Evolutionary conservation across 225 moss, liverwort and hornwort genomes (phyloP), one percentile per base, ranked within the genome.

Genomic region (Polytrichum commune): DNA sequence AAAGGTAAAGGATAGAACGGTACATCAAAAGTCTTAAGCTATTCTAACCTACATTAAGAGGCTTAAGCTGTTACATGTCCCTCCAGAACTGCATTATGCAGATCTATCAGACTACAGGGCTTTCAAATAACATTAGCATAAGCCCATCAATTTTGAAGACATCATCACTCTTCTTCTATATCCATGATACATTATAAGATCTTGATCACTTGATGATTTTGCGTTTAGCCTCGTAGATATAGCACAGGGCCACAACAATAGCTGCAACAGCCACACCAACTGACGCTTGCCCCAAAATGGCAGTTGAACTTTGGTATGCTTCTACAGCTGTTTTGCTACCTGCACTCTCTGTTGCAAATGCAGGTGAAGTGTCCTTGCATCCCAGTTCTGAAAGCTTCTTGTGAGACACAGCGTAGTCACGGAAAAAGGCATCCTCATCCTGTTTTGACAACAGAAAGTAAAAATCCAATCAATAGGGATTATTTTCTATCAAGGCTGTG

Each of bases 351-450:
- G 88, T 66, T 76, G 79, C 86, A 61, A 87, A 87, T 63, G 86
- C 86, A 71, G 86, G 78, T 27, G 86, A 87, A 57, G 86, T 79
- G 72, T 73, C 76, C 55, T 77, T 76, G 78, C 90, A 92, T 58
- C 96, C 96, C 46, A 96, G 90, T 79, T 96, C 93, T 22, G 96
- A 91, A 54, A 96, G 88, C 79, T 80, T 93, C 86, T 92, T 88
- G 16, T 96, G 96, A 62, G 93, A 82, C 18, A 66, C 63, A 26
- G 89, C 88, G 29, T 89, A 96, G 60, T 93, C 92, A 55, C 83
- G 80, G 84, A 93, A 96, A 75, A 96, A 96, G 25, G 69, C 70
- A 19, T 96, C 96, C 78, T 93, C 96, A 55, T 96, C 93, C 96
- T 96, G 86, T 19, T 13, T 46, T 13, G 4, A 46, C 46, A 46